phyloP scores from a whole-genome alignment of 2,329 filamentous ascomycete species.

The Trichoderma lentiforme region DNA sequence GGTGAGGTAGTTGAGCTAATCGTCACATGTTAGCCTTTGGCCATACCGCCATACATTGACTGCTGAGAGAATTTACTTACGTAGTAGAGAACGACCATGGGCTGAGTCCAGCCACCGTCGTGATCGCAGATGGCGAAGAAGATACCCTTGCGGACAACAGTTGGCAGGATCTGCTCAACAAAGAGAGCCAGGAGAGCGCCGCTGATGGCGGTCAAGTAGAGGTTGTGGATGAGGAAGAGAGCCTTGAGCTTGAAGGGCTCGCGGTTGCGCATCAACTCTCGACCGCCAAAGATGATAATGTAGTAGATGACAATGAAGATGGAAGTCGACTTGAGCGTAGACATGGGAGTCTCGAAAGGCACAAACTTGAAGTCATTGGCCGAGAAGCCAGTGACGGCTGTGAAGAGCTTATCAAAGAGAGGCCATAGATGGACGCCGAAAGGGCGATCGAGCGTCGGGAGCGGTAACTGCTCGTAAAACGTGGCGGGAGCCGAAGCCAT shows the following conservation, averaged over 20 bases:
- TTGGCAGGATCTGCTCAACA: slow-evolving; percentile 85
- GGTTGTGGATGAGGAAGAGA: slow-evolving; percentile 95
- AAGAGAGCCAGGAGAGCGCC: slow-evolving; percentile 77
- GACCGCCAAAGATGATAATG: slow-evolving; percentile 85
- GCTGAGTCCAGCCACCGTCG: slow-evolving; percentile 88
- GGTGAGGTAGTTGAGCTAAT: slow-evolving; percentile 92
- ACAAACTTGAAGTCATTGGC: slow-evolving; percentile 83
- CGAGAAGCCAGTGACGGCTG: slow-evolving; percentile 72
- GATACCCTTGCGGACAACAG: slow-evolving; percentile 72
- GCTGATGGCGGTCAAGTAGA: slow-evolving; percentile 85
- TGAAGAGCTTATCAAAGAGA: slow-evolving; percentile 85
- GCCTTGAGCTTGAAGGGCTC: slow-evolving; percentile 81
- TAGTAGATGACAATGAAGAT: slow-evolving; percentile 88
- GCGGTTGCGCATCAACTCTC: slow-evolving; percentile 86
- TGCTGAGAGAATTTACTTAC: slow-evolving; percentile 51
- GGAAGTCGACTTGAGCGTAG: slow-evolving; percentile 78
- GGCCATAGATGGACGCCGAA: slow-evolving; percentile 93
- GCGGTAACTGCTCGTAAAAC: slow-evolving; percentile 56
- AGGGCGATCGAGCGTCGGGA: slow-evolving; percentile 83
- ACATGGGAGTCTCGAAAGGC: slow-evolving; percentile 80
- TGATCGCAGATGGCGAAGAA: slow-evolving; percentile 83
- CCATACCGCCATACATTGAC: background rate
- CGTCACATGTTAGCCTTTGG: slow-evolving; percentile 36
- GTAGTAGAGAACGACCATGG: slow-evolving; percentile 92
- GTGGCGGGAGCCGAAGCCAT: slow-evolving; percentile 33